Conservation (phyloP, 768 basidiomycete genomes). For the Suillus subluteus region DNA sequence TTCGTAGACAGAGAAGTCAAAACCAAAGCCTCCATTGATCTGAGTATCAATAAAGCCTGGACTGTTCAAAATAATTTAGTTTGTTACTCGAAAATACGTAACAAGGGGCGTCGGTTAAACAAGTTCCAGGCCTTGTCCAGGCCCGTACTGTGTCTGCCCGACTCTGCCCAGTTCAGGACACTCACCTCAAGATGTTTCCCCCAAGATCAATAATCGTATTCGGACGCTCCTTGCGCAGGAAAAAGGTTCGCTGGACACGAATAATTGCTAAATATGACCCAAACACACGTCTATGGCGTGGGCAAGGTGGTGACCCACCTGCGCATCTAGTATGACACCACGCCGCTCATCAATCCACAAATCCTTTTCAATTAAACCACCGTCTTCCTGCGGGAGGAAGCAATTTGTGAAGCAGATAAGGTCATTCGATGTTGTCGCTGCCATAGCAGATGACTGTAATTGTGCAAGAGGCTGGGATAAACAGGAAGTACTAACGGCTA, state of each 20-base stretch:
- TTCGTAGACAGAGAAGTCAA: conserved; percentile 86
- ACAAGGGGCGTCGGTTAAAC: background rate
- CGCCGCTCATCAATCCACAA: conserved; percentile 80
- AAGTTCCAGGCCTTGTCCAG: no score
- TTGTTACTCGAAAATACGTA: conserved; percentile 8
- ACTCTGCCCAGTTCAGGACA: background rate
- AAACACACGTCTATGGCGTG: background rate
- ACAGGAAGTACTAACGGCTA: background rate
- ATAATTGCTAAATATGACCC: conserved; percentile 10
- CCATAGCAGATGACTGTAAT: conserved; percentile 24
- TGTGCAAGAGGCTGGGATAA: background rate
- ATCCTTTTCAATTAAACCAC: conserved; percentile 71
- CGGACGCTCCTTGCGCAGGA: conserved; percentile 60
- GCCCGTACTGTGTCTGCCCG: no score
- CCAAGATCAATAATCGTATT: conserved; percentile 65
- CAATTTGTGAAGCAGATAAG: conserved; percentile 90
- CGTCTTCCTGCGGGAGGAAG: conserved; percentile 78
- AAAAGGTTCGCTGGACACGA: conserved; percentile 64
- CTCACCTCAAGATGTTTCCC: conserved; percentile 76
- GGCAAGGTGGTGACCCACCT: conserved; percentile 46
- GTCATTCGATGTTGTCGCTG: conserved; percentile 46
- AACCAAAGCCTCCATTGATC: conserved; percentile 88
- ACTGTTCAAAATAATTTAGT: conserved; percentile 39
- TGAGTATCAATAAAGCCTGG: conserved; percentile 89
- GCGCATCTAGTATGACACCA: conserved; percentile 77